Evolutionary conservation across 176 grass and related monocot species (phyloP).

Genomic region (Pharus latifolius): DNA sequence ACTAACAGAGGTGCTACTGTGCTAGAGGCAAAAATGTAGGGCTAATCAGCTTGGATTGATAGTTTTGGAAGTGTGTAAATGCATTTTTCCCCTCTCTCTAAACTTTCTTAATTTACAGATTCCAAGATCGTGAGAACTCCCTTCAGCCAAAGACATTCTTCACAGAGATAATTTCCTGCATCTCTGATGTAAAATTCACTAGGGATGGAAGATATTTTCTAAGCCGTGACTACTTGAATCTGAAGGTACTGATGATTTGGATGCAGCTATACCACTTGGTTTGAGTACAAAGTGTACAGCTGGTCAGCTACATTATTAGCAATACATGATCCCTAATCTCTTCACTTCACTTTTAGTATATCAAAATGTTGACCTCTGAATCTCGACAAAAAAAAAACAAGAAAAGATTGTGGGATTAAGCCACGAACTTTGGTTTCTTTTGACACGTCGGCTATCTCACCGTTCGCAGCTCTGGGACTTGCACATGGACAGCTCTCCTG

Average conservation of each 20-base stretch:
- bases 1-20: too few relatives aligned
- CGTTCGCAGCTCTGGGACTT: conserved; percentile 63
- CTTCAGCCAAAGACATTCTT: conserved; percentile 44
- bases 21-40: too few relatives aligned
- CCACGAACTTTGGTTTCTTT: too few relatives aligned
- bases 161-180: conserved; percentile 69
- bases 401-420: too few relatives aligned
- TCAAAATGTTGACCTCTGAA: too few relatives aligned
- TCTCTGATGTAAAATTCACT: conserved; percentile 65
- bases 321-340: neutral
- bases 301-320: neutral
- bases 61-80: neutral
- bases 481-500: conserved; percentile 44
- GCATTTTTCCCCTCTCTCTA: neutral
- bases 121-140: conserved; percentile 28
- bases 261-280: neutral
- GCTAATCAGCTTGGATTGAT: too few relatives aligned
- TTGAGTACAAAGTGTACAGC: neutral
- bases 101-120: conserved; percentile 20
- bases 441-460: too few relatives aligned
- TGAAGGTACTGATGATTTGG: conserved; percentile 56
- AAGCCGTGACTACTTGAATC: conserved; percentile 70
- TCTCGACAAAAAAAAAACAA: too few relatives aligned
- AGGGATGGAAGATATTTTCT: conserved; percentile 39
- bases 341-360: too few relatives aligned